These are phyloP conservation scores for Hippophae gyantsensis DNA, from an alignment of 306 rosid species.

Conservation along the genomic window DNA sequence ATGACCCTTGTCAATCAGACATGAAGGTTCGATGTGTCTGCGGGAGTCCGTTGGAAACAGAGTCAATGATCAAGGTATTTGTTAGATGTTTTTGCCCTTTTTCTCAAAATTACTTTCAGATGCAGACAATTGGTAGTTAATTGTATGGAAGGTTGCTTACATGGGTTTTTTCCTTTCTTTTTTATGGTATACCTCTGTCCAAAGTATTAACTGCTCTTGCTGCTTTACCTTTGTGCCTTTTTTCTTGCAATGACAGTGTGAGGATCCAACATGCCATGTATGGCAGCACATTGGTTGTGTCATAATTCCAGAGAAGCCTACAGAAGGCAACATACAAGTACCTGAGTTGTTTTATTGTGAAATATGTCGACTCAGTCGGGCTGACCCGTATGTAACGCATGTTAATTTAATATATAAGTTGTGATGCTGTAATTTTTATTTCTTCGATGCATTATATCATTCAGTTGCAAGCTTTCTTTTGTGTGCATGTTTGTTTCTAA, in stretches of 20 bases:
- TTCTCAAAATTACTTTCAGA: no score
- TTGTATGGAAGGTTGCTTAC: no score
- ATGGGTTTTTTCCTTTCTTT: no score
- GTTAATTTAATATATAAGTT: conserved; percentile 1
- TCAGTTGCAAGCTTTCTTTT: neutral
- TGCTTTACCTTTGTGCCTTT: neutral
- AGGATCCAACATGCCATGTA: conserved; percentile 69
- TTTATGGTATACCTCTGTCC: no score
- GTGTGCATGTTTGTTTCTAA: no score
- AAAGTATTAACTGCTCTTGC: no score
- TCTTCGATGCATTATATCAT: neutral
- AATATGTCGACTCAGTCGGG: conserved; percentile 84
- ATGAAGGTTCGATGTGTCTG: conserved; percentile 83
- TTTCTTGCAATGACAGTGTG: conserved; percentile 63
- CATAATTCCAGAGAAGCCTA: conserved; percentile 77
- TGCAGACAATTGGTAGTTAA: no score
- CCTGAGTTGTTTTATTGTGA: conserved; percentile 84
- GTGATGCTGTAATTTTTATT: neutral
- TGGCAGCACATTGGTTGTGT: conserved; percentile 95
- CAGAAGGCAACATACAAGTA: conserved; percentile 53
- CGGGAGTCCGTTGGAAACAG: conserved; percentile 72
- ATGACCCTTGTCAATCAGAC: conserved; percentile 57
- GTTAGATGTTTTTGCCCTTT: neutral
- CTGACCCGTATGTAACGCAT: conserved; percentile 76
- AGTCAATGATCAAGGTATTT: conserved; percentile 73